Percentiles rank a stretch among this genome's conserved stretches.
Evolutionary conservation across 176 grass and related monocot species (phyloP).

Genomic region (Saccharum officinarum): DNA sequence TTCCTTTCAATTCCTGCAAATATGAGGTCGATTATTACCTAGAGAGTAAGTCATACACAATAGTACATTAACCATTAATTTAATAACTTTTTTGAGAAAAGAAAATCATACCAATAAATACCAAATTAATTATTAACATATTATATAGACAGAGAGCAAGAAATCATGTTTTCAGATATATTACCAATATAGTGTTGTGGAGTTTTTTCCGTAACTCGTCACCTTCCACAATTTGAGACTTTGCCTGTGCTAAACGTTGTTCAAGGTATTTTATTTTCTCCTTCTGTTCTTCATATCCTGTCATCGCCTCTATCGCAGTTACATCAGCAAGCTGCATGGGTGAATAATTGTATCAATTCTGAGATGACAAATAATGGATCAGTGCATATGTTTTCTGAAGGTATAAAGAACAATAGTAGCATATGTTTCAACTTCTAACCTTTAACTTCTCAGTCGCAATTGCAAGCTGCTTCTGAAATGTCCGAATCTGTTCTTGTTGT

Average conservation of each 20-base stretch:
- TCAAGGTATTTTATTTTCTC: conserved; percentile 65
- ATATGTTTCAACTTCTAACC: conserved; percentile 40
- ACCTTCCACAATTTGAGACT: conserved; percentile 80
- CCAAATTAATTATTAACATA: background rate
- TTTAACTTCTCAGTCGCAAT: conserved; percentile 62
- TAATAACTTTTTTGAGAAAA: background rate
- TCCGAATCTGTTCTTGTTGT: conserved; percentile 61
- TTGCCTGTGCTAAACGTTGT: conserved; percentile 67
- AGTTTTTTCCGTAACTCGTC: conserved; percentile 83
- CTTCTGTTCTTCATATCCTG: conserved; percentile 69
- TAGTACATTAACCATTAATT: background rate
- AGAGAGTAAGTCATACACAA: background rate
- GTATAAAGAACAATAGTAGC: background rate
- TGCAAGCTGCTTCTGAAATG: conserved; percentile 58
- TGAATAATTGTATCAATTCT: background rate
- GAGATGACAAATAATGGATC: background rate
- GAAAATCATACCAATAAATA: background rate
- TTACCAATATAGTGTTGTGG: conserved; percentile 97
- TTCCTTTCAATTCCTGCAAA: conserved; percentile 94
- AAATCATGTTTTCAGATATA: background rate
- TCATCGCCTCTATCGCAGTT: conserved; percentile 60
- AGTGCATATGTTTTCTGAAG: background rate
- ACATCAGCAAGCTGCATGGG: conserved; percentile 77
- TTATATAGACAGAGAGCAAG: background rate
- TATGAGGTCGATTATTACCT: background rate